Evolutionary conservation across 2,329 filamentous ascomycete genomes (phyloP), one percentile per base, ranked within the genome.

Genomic region (Colletotrichum chlorophyti): DNA sequence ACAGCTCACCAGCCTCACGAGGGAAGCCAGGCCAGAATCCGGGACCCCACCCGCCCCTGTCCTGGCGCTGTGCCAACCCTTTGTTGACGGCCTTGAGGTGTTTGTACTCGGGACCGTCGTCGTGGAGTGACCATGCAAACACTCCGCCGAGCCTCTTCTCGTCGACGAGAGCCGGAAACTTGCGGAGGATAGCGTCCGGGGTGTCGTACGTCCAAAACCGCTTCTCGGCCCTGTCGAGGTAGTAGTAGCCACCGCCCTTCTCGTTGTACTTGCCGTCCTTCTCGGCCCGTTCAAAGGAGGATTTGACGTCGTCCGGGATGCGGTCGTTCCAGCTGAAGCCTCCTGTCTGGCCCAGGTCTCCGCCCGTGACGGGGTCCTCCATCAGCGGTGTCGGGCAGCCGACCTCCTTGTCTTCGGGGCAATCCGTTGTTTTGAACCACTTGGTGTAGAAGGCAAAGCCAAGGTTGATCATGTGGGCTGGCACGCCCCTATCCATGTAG

Each of bases 191-290:
- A 11, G 85, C 78, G 7, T 78, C 76, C 0, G 81, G 77, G 0
- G 86, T 89, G 60, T 93, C 90, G 77, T 87, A 92, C 0, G 87
- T 87, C 90, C 90, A 93, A 81, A 89, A 93, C 26, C 88, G 69
- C 51, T 81, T 73, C 63, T 84, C 77, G 5, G 74, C 62, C 1
- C 68, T 58, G 66, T 93, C 90, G 79, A 83, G 90, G 72, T 84
- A 91, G 68, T 88, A 91, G 68, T 86, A 82, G 0, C 88, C 90
- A 17, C 88, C 89, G 2, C 75, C 72, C 2, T 73, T 63, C 2
- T 79, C 70, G 62, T 92, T 89, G 26, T 84, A 85, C 42, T 68
- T 68, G 1, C 86, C 87, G 9, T 80, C 62, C 0, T 72, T 65
- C 46, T 77, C 68, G 0, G 90, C 88, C 12, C 76, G 78, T 14